Percentiles rank a stretch among this genome's conserved stretches.
Evolutionary conservation across 257 asterid species (phyloP).

Genomic region (Lavandula angustifolia): DNA sequence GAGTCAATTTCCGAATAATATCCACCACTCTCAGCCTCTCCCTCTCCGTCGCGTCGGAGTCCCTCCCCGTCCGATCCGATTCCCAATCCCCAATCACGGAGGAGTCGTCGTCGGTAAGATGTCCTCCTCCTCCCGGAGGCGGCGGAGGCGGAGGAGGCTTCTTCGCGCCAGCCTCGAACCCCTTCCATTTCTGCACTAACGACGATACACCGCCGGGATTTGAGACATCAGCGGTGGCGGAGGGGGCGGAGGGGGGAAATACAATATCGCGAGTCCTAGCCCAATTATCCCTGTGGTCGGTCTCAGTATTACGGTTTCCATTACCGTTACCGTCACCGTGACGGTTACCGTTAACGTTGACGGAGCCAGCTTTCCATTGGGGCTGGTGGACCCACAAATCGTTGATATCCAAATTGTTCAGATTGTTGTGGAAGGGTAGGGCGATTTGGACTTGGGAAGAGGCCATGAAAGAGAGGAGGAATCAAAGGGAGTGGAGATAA

Average conservation of each 20-base stretch:
- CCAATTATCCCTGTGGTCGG: constrained; percentile 41
- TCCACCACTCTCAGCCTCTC: constrained; percentile 76
- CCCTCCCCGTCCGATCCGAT: constrained; percentile 51
- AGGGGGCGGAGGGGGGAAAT: constrained; percentile 26
- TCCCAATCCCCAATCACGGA: constrained; percentile 55
- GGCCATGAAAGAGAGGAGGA: constrained; percentile 30
- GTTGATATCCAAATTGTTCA: constrained; percentile 33
- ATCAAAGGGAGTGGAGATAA: neutral
- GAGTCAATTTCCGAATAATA: constrained; percentile 56
- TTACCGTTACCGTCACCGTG: no score
- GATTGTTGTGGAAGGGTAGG: constrained; percentile 31
- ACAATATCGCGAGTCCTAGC: constrained; percentile 54
- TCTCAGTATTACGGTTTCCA: neutral
- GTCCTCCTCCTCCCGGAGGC: constrained; percentile 17
- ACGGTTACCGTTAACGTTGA: no score
- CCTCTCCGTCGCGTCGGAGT: constrained; percentile 59
- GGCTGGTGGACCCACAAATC: constrained; percentile 80
- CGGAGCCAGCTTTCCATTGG: constrained; percentile 38
- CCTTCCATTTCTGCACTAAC: constrained; percentile 73
- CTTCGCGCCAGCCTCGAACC: constrained; percentile 54
- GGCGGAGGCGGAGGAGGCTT: constrained; percentile 11
- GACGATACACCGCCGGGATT: constrained; percentile 68
- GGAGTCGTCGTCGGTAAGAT: constrained; percentile 39
- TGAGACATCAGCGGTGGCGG: constrained; percentile 33
- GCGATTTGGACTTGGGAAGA: constrained; percentile 48